Evolutionary conservation across 352 stramenopile species (phyloP).

Genomic region (Phytopythium helicoides): DNA sequence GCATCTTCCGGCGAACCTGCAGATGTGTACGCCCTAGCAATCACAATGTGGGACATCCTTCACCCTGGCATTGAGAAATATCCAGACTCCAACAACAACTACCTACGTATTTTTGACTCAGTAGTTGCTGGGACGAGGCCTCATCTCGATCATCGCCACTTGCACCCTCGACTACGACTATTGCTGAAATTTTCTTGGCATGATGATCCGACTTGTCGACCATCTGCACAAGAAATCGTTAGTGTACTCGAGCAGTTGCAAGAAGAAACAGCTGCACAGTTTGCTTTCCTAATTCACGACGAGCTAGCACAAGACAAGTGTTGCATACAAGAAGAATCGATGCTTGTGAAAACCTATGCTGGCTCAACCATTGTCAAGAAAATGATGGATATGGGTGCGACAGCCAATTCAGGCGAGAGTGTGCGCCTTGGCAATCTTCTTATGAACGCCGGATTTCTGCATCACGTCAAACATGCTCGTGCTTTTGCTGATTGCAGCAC

Average conservation of each 20-base stretch:
- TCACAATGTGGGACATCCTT: slow-evolving; percentile 75
- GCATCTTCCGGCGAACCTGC: slow-evolving; percentile 57
- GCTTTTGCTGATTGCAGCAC: slow-evolving; percentile 31
- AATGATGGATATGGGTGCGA: slow-evolving; percentile 44
- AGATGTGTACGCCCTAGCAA: slow-evolving; percentile 66
- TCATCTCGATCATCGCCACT: slow-evolving; percentile 19
- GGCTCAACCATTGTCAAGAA: slow-evolving; percentile 20
- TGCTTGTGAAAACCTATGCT: slow-evolving; percentile 23
- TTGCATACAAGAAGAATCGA: slow-evolving; percentile 13
- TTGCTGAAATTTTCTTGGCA: slow-evolving; percentile 44
- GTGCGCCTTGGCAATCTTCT: slow-evolving; percentile 53
- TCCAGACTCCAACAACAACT: slow-evolving; percentile 40
- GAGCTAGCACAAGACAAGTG: slow-evolving; percentile 25
- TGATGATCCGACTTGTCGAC: slow-evolving; percentile 29
- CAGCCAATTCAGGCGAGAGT: slow-evolving; percentile 32
- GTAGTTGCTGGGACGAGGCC: slow-evolving; percentile 43
- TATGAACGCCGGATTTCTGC: slow-evolving; percentile 53
- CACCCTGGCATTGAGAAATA: slow-evolving; percentile 52
- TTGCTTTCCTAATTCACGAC: slow-evolving; percentile 30
- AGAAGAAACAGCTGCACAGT: slow-evolving; percentile 36
- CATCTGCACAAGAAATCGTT: slow-evolving; percentile 42
- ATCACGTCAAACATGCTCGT: slow-evolving; percentile 49
- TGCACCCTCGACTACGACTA: slow-evolving; percentile 28
- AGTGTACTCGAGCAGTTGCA: slow-evolving; percentile 41
- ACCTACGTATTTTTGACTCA: slow-evolving; percentile 45